Conservation (phyloP, 1,139 yeast genomes). For the Maudiozyma humilis region DNA sequence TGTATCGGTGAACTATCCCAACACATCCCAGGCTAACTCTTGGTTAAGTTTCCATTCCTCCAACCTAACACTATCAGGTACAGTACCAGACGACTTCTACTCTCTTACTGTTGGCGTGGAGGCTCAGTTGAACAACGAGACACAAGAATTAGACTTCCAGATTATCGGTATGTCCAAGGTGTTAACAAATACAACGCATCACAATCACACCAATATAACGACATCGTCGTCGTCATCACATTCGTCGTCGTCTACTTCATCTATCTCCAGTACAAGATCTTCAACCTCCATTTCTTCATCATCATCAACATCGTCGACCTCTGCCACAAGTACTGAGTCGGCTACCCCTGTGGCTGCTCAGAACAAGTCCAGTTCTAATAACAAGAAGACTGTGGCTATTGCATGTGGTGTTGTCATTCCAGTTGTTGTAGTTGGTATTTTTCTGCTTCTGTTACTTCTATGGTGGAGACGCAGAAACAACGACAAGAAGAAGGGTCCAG, state of each 20-base stretch:
- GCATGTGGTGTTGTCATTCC: conserved; percentile 89
- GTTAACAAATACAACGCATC: neutral
- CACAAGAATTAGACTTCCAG: conserved; percentile 42
- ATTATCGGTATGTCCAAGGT: conserved; percentile 45
- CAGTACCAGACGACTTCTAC: conserved; percentile 53
- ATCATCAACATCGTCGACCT: conserved; percentile 28
- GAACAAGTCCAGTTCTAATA: conserved; percentile 27
- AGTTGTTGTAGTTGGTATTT: conserved; percentile 40
- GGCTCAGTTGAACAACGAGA: conserved; percentile 40
- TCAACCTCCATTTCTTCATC: conserved; percentile 29
- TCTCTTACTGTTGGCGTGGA: conserved; percentile 42
- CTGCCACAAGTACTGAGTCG: conserved; percentile 20
- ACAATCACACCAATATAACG: conserved; percentile 16
- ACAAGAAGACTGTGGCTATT: conserved; percentile 52
- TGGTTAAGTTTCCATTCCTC: conserved; percentile 60
- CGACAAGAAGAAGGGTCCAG: conserved; percentile 14
- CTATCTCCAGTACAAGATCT: conserved; percentile 7
- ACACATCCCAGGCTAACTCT: conserved; percentile 32
- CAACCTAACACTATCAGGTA: conserved; percentile 63
- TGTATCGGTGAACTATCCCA: conserved; percentile 39
- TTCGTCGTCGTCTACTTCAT: conserved; percentile 7
- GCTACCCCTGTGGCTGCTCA: conserved; percentile 20
- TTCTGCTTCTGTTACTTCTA: conserved; percentile 45
- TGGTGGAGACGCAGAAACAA: conserved; percentile 48
- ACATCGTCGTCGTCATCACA: conserved; percentile 24